Evolutionary conservation across 768 basidiomycete species (phyloP).

Genomic region (Boletus speciosus): DNA sequence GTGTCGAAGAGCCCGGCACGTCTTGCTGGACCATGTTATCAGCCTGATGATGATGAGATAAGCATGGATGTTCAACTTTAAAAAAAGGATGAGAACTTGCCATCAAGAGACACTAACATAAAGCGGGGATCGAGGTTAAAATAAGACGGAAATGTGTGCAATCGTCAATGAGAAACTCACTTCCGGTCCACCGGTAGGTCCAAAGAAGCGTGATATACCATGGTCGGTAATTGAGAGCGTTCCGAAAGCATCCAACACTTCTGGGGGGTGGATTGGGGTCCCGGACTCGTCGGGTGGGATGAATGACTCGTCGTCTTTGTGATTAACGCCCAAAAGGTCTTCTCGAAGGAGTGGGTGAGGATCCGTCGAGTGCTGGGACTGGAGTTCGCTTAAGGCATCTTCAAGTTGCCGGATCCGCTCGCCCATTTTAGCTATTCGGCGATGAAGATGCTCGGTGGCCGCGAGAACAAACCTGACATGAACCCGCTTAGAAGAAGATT

Average conservation of each 20-base stretch:
- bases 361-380: slow-evolving; percentile 48
- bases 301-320: slow-evolving; percentile 26
- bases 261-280: slow-evolving; percentile 26
- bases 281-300: slow-evolving; percentile 26
- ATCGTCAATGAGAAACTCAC: slow-evolving; percentile 36
- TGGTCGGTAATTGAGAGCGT: slow-evolving; percentile 59
- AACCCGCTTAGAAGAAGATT: slow-evolving; percentile 6
- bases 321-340: slow-evolving; percentile 39
- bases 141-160: slow-evolving; percentile 7
- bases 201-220: slow-evolving; percentile 61
- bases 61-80: neutral
- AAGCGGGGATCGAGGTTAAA: slow-evolving; percentile 8
- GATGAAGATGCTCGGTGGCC: slow-evolving; percentile 64
- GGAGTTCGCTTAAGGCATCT: slow-evolving; percentile 53
- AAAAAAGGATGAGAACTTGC: slow-evolving; percentile 15
- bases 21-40: slow-evolving; percentile 21
- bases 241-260: slow-evolving; percentile 55
- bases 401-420: slow-evolving; percentile 57
- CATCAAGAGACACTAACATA: slow-evolving; percentile 33
- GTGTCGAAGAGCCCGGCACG: slow-evolving; percentile 14
- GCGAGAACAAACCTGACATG: slow-evolving; percentile 52
- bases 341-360: slow-evolving; percentile 60
- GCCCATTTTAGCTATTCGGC: slow-evolving; percentile 49
- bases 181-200: slow-evolving; percentile 65
- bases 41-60: slow-evolving; percentile 17